Evolutionary conservation across 2,329 filamentous ascomycete genomes (phyloP).

Genomic region (Coleophoma cylindrospora): DNA sequence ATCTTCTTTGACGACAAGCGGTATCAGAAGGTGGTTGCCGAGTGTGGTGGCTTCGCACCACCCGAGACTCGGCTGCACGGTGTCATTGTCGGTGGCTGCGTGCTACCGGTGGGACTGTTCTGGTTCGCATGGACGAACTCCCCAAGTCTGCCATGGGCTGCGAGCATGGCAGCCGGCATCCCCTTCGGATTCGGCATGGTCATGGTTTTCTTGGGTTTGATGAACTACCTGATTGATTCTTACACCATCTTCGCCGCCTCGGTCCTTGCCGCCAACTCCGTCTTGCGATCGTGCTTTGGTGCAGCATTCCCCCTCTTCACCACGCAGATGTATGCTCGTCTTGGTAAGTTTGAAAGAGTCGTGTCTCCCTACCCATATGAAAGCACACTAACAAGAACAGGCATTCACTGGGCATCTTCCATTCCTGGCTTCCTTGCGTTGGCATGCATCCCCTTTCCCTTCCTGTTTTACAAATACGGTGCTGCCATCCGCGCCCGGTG

Average conservation of each 20-base stretch:
- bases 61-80: conserved; percentile 62
- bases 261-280: conserved; percentile 66
- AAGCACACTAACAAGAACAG: background rate
- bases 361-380: background rate
- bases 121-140: conserved; percentile 64
- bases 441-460: conserved; percentile 66
- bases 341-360: conserved; percentile 42
- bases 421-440: conserved; percentile 70
- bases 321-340: conserved; percentile 37
- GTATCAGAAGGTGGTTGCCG: conserved; percentile 44
- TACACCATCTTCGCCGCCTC: conserved; percentile 74
- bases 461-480: conserved; percentile 72
- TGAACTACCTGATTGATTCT: conserved; percentile 62
- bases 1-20: conserved; percentile 47
- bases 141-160: conserved; percentile 14
- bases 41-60: conserved; percentile 55
- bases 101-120: conserved; percentile 59
- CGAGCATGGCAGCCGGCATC: background rate
- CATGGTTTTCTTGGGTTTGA: conserved; percentile 57
- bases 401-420: conserved; percentile 63
- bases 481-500: conserved; percentile 44
- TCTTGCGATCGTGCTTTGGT: conserved; percentile 68
- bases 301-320: conserved; percentile 71
- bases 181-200: conserved; percentile 41
- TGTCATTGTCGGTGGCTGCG: conserved; percentile 54